These are phyloP conservation scores for Penicillium sp. DNA, from an alignment of 2,329 filamentous ascomycete genomes.

Conservation along the genomic window DNA sequence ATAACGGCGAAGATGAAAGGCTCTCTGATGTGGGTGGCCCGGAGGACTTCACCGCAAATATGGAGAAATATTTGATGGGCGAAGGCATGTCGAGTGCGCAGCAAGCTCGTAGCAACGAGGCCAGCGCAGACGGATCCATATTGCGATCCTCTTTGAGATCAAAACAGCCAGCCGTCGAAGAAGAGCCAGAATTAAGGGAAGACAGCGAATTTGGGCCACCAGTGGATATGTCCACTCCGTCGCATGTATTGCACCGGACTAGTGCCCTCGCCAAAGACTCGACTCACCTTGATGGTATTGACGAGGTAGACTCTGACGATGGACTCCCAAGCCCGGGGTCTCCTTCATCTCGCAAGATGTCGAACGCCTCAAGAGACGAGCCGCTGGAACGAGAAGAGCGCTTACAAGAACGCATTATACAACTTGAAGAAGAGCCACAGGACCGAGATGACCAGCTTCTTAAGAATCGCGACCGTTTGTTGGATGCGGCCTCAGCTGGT, in stretches of 20 bases:
- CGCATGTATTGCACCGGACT: slow-evolving; percentile 37
- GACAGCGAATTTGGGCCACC: slow-evolving; percentile 45
- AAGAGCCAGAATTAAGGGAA: slow-evolving; percentile 35
- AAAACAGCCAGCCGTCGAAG: slow-evolving; percentile 29
- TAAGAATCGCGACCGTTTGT: slow-evolving; percentile 30
- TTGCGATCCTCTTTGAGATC: slow-evolving; percentile 20
- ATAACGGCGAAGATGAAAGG: slow-evolving; percentile 29
- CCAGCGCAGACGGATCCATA: slow-evolving; percentile 7
- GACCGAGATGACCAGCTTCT: slow-evolving; percentile 38
- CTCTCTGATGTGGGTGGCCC: slow-evolving; percentile 42
- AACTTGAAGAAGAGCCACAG: slow-evolving; percentile 32
- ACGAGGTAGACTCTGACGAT: slow-evolving; percentile 33
- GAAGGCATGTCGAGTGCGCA: slow-evolving; percentile 21
- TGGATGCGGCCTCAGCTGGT: slow-evolving; percentile 37
- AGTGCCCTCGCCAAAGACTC: slow-evolving; percentile 29
- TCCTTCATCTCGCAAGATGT: slow-evolving; percentile 28
- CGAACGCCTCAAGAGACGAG: slow-evolving; percentile 16
- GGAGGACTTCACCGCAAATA: slow-evolving; percentile 44
- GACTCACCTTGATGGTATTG: slow-evolving; percentile 38
- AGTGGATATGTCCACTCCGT: slow-evolving; percentile 46
- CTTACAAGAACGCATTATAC: slow-evolving; percentile 33
- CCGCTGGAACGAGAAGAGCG: slow-evolving; percentile 21
- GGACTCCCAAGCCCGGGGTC: slow-evolving; percentile 22
- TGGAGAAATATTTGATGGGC: slow-evolving; percentile 41
- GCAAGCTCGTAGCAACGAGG: slow-evolving; percentile 14